phyloP scores from a whole-genome alignment of 208 protist genomes.

The Trypanosoma boissoni region DNA sequence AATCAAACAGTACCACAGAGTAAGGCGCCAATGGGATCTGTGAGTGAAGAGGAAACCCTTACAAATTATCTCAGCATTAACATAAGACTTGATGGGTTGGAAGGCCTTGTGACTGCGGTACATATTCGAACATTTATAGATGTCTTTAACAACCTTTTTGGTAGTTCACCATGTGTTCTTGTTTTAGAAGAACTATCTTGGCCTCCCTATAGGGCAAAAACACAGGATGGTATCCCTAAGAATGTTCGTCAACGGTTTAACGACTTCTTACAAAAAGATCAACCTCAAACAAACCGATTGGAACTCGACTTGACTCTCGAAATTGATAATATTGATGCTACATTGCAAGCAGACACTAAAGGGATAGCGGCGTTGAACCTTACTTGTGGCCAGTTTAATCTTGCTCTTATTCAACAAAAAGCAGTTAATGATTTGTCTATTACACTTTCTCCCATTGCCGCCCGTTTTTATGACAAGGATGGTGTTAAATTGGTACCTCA shows the following conservation, averaged over 20 bases:
- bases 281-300: slow-evolving; percentile 61
- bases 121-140: slow-evolving; percentile 72
- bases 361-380: slow-evolving; percentile 22
- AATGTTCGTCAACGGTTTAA: slow-evolving; percentile 80
- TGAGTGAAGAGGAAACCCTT: slow-evolving; percentile 46
- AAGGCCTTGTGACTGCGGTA: slow-evolving; percentile 53
- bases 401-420: slow-evolving; percentile 72
- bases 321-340: slow-evolving; percentile 52
- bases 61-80: slow-evolving; percentile 72
- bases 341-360: slow-evolving; percentile 1
- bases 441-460: slow-evolving; percentile 50
- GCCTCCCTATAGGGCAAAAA: slow-evolving; percentile 76
- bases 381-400: slow-evolving; percentile 35
- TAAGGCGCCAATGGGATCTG: slow-evolving; percentile 27
- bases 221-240: slow-evolving; percentile 57
- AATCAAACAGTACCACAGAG: slow-evolving; percentile 63
- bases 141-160: slow-evolving; percentile 68
- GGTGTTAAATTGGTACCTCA: not conserved
- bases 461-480: slow-evolving; percentile 26
- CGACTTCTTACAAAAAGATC: slow-evolving; percentile 52
- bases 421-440: slow-evolving; percentile 53
- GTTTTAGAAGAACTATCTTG: slow-evolving; percentile 81
- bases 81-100: slow-evolving; percentile 51
- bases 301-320: slow-evolving; percentile 57
- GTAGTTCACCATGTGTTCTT: slow-evolving; percentile 57